Evolutionary conservation across 148 eudicot species (phyloP), one percentile per base, ranked within the genome.

Genomic region (Cornus suecica): DNA sequence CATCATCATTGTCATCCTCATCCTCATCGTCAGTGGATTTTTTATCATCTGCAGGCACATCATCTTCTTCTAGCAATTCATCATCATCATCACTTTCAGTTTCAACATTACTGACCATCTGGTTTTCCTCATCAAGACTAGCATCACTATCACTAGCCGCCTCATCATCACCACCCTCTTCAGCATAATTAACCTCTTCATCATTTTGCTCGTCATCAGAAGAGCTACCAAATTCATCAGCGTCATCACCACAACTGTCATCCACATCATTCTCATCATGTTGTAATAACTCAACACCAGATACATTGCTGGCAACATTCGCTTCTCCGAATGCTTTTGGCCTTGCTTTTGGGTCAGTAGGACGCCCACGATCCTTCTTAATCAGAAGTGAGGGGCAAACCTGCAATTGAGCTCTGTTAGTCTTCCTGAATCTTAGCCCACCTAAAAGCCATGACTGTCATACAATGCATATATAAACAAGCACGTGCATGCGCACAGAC

Each of bases 321-420:
- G 85, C 92, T 81, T 89, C 97, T 79, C 99, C 99, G 82, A 86
- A 95, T 73, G 93, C 97, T 86, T 92, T 95, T 52, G 92, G 97
- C 82, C 78, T 89, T 66, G 97, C 97, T 69, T 83, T 92, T 30
- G 92, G 88, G 76, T 92, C 81, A 69, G 81, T 75, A 32, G 97
- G 94, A 48, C 99, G 90, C 66, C 99, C 99, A 54, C 99, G 87
- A 78, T 95, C 99, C 78, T 95, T 95, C 83, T 95, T 95, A 26
- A 85, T 74, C 58, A 95, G 84, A 72, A 95, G 83, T 69, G 99
- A 95, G 27, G 99, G 99, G 88, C 97, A 92, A 73, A 92, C 84
- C 99, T 95, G 81, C 75, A 87, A 41, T 18, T 13, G 29, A 64
- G 48, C 28, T 60, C 61, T 22, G 30, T 79, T 80, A 79, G 74